phyloP scores from a whole-genome alignment of 2,329 filamentous ascomycete genomes.

The Penicillium sp. region DNA sequence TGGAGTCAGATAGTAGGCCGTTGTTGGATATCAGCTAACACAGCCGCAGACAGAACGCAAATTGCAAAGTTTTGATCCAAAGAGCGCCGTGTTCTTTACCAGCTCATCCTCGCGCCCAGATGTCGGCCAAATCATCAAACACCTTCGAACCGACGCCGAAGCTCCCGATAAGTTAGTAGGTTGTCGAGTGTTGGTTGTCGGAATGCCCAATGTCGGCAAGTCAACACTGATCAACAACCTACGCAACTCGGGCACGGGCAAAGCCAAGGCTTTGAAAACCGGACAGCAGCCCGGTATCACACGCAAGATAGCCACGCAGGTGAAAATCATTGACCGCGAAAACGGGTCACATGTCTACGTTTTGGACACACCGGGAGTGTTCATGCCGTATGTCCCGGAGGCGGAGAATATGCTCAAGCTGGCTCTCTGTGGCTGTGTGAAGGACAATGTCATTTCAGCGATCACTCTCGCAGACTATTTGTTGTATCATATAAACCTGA shows the following conservation, averaged over 20 bases:
- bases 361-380: conserved; percentile 91
- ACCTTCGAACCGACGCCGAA: conserved; percentile 32
- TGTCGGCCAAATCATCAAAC: conserved; percentile 34
- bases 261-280: conserved; percentile 72
- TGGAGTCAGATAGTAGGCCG: not conserved
- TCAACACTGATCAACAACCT: conserved; percentile 89
- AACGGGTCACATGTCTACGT: conserved; percentile 70
- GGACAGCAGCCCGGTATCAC: conserved; percentile 89
- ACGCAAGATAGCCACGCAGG: conserved; percentile 75
- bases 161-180: conserved; percentile 63
- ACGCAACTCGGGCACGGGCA: conserved; percentile 65
- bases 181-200: conserved; percentile 82
- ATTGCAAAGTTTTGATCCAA: conserved; percentile 36
- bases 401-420: conserved; percentile 91
- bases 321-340: conserved; percentile 70
- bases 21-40: conserved; percentile 1
- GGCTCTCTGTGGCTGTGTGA: conserved; percentile 86
- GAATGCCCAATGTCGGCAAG: conserved; percentile 98
- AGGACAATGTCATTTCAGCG: conserved; percentile 77
- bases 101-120: conserved; percentile 34
- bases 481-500: conserved; percentile 76
- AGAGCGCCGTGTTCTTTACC: conserved; percentile 38
- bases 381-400: conserved; percentile 85
- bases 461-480: conserved; percentile 86
- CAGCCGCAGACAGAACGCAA: conserved; percentile 32